Percentiles rank a stretch among this genome's conserved stretches.
Evolutionary conservation across 441 rosid genomes (phyloP).

Genomic region (Pelargonium cotyledonis): DNA sequence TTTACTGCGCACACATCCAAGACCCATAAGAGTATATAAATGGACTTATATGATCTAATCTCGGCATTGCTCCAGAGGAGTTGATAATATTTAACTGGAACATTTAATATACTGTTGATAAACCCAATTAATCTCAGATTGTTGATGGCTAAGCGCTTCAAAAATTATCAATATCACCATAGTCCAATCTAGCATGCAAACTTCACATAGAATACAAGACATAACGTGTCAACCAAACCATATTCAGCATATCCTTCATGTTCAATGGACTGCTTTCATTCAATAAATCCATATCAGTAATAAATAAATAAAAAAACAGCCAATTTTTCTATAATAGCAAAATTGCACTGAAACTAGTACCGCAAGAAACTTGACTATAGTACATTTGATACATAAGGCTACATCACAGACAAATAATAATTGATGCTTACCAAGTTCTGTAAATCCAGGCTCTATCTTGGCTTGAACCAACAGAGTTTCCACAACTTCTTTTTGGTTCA

Average conservation of each 20-base stretch:
- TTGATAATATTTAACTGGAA: too few species aligned
- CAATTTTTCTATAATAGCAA: not conserved
- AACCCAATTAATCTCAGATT: too few species aligned
- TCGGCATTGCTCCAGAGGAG: too few species aligned
- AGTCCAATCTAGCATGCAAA: too few species aligned
- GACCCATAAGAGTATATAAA: too few species aligned
- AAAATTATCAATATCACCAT: too few species aligned
- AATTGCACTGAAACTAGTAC: not conserved
- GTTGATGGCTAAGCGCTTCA: too few species aligned
- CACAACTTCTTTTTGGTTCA: slow-evolving; percentile 89
- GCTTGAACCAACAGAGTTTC: slow-evolving; percentile 78
- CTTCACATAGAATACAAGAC: not conserved
- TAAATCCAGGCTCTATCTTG: slow-evolving; percentile 94
- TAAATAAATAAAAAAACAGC: too few species aligned
- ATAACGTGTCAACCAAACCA: not conserved
- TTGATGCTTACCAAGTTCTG: slow-evolving; percentile 71
- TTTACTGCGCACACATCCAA: too few species aligned
- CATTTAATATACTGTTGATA: too few species aligned
- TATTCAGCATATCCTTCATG: not conserved
- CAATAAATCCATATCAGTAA: not conserved
- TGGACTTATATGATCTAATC: too few species aligned
- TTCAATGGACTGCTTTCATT: not conserved
- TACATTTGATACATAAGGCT: slow-evolving; percentile 3
- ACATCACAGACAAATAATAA: not conserved
- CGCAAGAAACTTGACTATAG: not conserved